phyloP scores from a whole-genome alignment of 2,329 filamentous ascomycete species.

The Metarhizium album region DNA sequence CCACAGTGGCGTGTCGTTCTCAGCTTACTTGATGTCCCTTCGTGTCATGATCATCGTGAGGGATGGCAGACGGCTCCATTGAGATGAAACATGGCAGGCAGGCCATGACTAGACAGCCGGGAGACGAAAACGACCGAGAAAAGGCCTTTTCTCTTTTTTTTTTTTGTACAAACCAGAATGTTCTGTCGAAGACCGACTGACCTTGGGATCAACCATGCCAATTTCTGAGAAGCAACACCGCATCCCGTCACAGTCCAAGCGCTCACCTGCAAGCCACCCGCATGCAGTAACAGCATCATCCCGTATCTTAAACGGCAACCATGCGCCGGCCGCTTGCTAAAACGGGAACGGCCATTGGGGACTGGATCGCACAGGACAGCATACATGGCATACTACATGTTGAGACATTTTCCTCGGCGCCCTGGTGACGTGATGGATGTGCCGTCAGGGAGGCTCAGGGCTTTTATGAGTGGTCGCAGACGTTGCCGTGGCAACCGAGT shows the following conservation, averaged over 20 bases:
- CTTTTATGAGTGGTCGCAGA: background rate
- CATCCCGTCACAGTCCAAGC: background rate
- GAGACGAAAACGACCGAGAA: background rate
- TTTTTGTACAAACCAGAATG: too few species aligned
- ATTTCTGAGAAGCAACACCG: background rate
- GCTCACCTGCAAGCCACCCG: background rate
- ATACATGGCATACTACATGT: too few species aligned
- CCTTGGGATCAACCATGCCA: background rate
- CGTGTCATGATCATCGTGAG: background rate
- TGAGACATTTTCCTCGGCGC: conserved; percentile 9
- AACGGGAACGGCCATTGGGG: background rate
- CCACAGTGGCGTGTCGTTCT: too few species aligned
- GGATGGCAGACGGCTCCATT: background rate
- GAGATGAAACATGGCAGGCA: background rate
- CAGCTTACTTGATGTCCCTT: background rate
- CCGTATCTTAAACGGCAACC: background rate
- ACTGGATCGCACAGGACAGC: background rate
- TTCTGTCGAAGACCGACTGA: background rate
- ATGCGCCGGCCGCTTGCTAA: background rate
- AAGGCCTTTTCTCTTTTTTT: too few species aligned
- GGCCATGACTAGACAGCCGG: background rate
- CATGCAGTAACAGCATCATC: background rate
- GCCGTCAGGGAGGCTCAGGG: background rate
- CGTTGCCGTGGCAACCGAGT: conserved; percentile 24
- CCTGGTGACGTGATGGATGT: conserved; percentile 11